Percentiles rank a stretch among this genome's conserved stretches.
Evolutionary conservation across 2,329 filamentous ascomycete genomes (phyloP).

Genomic region (Neonectria magnoliae): DNA sequence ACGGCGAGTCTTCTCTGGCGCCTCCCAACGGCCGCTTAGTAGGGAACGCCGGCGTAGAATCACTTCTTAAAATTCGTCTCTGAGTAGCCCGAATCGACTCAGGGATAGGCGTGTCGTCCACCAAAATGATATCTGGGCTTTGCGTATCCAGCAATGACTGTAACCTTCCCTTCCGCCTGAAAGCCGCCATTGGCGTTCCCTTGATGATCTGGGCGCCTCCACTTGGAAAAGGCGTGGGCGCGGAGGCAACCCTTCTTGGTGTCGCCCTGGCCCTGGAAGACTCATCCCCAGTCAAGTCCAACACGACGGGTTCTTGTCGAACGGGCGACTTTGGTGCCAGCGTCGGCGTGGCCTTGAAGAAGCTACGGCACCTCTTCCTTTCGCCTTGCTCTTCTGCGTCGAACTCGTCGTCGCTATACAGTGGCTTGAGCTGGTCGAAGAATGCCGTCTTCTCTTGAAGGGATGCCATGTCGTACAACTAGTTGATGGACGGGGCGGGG

Average conservation of each 20-base stretch:
- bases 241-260: constrained; percentile 34
- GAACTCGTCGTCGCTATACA: constrained; percentile 47
- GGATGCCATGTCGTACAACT: constrained; percentile 34
- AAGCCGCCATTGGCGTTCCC: constrained; percentile 43
- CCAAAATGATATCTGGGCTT: constrained; percentile 31
- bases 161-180: constrained; percentile 35
- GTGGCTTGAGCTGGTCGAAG: constrained; percentile 54
- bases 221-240: constrained; percentile 25
- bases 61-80: constrained; percentile 38
- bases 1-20: constrained; percentile 38
- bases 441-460: constrained; percentile 57
- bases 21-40: constrained; percentile 22
- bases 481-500: not conserved
- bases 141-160: constrained; percentile 31
- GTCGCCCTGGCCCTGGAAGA: constrained; percentile 25
- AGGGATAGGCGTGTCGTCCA: constrained; percentile 44
- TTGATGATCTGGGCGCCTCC: constrained; percentile 38
- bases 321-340: constrained; percentile 1
- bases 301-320: constrained; percentile 19
- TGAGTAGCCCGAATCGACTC: constrained; percentile 35
- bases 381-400: constrained; percentile 46
- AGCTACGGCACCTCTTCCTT: constrained; percentile 43
- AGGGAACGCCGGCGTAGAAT: constrained; percentile 45
- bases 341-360: constrained; percentile 39
- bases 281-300: constrained; percentile 32